Evolutionary conservation across 2,329 filamentous ascomycete species (phyloP), one percentile per base, ranked within the genome.

Genomic region (Pseudogymnoascus sp.): DNA sequence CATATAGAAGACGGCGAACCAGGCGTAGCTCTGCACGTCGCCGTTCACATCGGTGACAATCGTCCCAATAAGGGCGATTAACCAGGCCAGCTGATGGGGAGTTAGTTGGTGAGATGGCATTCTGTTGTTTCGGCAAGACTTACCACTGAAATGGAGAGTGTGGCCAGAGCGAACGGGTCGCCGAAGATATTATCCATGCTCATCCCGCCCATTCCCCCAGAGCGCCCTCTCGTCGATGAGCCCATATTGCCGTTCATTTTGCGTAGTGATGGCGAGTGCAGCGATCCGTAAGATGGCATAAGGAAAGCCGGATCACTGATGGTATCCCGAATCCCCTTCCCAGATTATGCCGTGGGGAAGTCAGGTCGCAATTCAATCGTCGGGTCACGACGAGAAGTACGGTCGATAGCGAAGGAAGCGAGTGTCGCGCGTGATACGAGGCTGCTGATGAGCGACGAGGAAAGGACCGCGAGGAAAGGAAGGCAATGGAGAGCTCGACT

Each of bases 131-230:
- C 59, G n/a, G 42, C 23, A 51, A 47, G 64, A 71, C 91, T 76
- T 85, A 97, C 93, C 73, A 90, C 82, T 67, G 89, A 86, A 75
- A 97, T 97, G 64, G 93, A 97, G 68, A 96, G 86, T 37, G 95
- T 97, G 63, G 93, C 92, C 66, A 99, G 84, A 65, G 93, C 93
- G 77, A 99, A 97, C 5, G 95, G 95, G 78, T 99, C 93, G 71
- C 95, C 95, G 66, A 97, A 83, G 71, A 99, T 92, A 77, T 97
- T 96, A 74, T 90, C 90, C 76, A 93, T 77, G 76, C 85, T 88
- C 76, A 96, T 87, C 71, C 77, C 78, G 68, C 79, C 75, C 78
- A 78, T 81, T 64, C 72, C 73, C 62, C 79, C 79, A 73, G 75
- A 80, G 73, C 83, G 80, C 73, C 81, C 76, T 62, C 77, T 69